A percentile compares a stretch with the other conserved stretches of the same genome.
Conservation (phyloP, 2,329 filamentous ascomycete genomes). For the Arthrinium phaeospermum region DNA sequence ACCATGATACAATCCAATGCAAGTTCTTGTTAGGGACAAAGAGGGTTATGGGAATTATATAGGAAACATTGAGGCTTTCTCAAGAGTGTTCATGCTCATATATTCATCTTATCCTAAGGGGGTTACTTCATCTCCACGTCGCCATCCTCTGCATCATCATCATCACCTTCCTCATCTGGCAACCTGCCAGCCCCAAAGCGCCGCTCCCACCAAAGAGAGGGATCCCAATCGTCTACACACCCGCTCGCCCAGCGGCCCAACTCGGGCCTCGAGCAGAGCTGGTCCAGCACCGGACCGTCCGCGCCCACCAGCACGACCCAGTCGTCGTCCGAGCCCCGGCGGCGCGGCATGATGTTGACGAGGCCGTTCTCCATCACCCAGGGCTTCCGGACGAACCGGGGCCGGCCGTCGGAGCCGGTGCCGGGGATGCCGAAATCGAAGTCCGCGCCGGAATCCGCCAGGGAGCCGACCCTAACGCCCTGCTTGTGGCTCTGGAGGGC, state of each 20-base stretch:
- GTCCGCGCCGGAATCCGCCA: conserved; percentile 23
- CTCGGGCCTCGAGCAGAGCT: not conserved
- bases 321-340: conserved; percentile 16
- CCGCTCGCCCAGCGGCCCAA: not conserved
- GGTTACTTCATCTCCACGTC: not conserved
- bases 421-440: conserved; percentile 28
- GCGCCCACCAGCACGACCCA: conserved; percentile 26
- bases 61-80: not conserved
- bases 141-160: not conserved
- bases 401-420: conserved; percentile 19
- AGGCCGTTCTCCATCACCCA: conserved; percentile 22
- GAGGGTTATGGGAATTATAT: not conserved
- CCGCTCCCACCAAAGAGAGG: not conserved
- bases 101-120: not conserved
- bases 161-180: not conserved
- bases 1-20: not conserved
- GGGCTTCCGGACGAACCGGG: conserved; percentile 25
- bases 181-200: not conserved
- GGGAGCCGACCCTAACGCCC: conserved; percentile 17
- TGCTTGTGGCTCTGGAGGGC: not conserved
- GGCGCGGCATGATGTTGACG: conserved; percentile 24
- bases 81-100: not conserved
- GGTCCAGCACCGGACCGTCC: not conserved
- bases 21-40: not conserved
- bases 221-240: not conserved